These are phyloP conservation scores for Metschnikowia amazonensis DNA, from an alignment of 805 yeast genomes.

Conservation along the genomic window DNA sequence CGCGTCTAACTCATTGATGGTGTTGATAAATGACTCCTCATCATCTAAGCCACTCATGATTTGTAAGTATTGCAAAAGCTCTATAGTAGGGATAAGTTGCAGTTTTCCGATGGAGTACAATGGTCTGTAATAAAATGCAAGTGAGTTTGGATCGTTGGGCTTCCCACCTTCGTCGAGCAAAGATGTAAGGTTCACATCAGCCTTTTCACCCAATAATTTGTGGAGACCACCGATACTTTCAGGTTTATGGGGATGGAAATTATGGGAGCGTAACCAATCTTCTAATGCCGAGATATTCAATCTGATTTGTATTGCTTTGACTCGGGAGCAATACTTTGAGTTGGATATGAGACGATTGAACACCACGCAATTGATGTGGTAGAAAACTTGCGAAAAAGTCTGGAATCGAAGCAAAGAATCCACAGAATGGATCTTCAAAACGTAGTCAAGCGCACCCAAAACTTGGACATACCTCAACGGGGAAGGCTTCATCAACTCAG, in stretches of 20 bases:
- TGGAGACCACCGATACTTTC: conserved; percentile 30
- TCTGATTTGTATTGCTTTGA: conserved; percentile 85
- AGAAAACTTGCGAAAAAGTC: conserved; percentile 70
- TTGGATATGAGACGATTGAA: conserved; percentile 71
- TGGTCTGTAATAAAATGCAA: conserved; percentile 60
- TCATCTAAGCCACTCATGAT: conserved; percentile 69
- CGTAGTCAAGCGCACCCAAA: conserved; percentile 82
- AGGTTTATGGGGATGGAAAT: conserved; percentile 40
- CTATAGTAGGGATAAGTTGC: conserved; percentile 69
- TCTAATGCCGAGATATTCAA: conserved; percentile 82
- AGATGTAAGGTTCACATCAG: conserved; percentile 17
- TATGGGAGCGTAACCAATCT: conserved; percentile 85
- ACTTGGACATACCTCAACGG: conserved; percentile 84
- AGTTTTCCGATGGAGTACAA: conserved; percentile 60
- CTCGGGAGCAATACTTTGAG: conserved; percentile 69
- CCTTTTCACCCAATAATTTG: conserved; percentile 14
- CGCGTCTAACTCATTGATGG: conserved; percentile 49
- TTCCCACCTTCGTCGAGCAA: conserved; percentile 22
- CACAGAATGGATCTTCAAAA: conserved; percentile 74
- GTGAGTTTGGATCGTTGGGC: conserved; percentile 41
- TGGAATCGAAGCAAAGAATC: conserved; percentile 77
- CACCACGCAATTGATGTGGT: conserved; percentile 67
- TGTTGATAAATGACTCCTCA: conserved; percentile 57
- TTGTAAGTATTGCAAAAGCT: conserved; percentile 87
- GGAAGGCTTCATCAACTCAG: conserved; percentile 80